Conservation (phyloP, 345 rosid genomes). For the Eucalyptus viminalis region DNA sequence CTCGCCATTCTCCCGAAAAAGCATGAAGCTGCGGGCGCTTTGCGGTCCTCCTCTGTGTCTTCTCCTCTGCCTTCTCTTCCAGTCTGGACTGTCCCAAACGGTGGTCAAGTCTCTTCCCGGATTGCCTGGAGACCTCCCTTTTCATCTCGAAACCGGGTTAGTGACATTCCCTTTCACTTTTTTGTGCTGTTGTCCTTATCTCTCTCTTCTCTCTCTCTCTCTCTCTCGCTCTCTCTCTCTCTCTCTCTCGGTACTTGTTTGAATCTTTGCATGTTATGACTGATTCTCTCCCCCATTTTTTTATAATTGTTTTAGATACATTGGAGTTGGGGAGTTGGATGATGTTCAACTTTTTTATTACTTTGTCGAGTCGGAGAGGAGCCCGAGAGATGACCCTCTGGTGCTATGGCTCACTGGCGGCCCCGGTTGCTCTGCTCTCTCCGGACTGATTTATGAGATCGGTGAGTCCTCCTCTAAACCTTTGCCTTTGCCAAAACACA, state of each 20-base stretch:
- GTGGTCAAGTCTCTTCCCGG: constrained; percentile 4
- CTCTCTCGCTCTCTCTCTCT: not conserved
- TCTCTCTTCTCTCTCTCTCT: not conserved
- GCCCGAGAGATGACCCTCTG: constrained; percentile 6
- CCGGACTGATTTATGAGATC: constrained; percentile 2
- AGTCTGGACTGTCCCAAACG: not conserved
- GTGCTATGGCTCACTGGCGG: constrained; percentile 18
- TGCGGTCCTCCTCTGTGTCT: not conserved
- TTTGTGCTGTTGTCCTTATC: not conserved
- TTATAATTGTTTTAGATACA: not conserved
- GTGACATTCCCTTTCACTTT: not conserved
- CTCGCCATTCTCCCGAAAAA: not conserved
- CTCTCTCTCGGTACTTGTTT: not conserved
- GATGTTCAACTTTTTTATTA: constrained; percentile 11
- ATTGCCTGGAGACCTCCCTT: constrained; percentile 2
- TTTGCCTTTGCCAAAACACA: not conserved
- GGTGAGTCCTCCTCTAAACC: not conserved
- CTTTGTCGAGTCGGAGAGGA: constrained; percentile 5
- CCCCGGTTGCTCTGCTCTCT: constrained; percentile 21
- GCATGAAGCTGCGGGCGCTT: not conserved
- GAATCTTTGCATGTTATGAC: not conserved
- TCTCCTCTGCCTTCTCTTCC: not conserved
- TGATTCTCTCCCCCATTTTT: too few species aligned
- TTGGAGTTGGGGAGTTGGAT: constrained; percentile 1
- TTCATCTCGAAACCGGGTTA: constrained; percentile 11